These are phyloP conservation scores for Neurospora sp. DNA, from an alignment of 2,329 filamentous ascomycete species.

Conservation along the genomic window DNA sequence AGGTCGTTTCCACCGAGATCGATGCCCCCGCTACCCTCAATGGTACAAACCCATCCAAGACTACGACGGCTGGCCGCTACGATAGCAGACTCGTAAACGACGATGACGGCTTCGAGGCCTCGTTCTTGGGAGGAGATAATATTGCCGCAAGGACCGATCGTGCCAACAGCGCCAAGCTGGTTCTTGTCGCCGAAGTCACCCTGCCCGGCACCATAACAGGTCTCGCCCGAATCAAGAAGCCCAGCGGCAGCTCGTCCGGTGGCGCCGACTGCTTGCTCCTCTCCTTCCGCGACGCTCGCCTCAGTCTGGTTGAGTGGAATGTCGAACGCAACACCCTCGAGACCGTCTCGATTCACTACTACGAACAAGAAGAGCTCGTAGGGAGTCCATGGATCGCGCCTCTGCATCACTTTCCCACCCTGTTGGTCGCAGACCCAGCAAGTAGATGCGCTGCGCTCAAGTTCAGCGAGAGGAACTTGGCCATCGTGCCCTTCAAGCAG, in stretches of 20 bases:
- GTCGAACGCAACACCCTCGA: constrained; percentile 66
- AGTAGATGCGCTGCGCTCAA: constrained; percentile 91
- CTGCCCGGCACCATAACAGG: constrained; percentile 79
- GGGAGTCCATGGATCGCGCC: constrained; percentile 73
- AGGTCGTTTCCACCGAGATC: constrained; percentile 55
- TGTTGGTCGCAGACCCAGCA: constrained; percentile 78
- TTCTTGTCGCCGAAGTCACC: constrained; percentile 75
- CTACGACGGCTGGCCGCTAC: constrained; percentile 35
- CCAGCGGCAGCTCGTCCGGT: constrained; percentile 52
- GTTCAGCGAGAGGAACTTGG: constrained; percentile 80
- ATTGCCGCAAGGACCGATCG: constrained; percentile 53
- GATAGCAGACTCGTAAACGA: constrained; percentile 46
- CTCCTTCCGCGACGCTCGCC: constrained; percentile 81
- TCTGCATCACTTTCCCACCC: constrained; percentile 67
- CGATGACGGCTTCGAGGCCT: constrained; percentile 56
- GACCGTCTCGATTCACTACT: constrained; percentile 94
- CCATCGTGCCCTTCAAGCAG: constrained; percentile 88
- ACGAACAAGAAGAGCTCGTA: constrained; percentile 85
- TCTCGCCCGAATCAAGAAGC: constrained; percentile 65
- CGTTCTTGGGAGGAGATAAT: constrained; percentile 55
- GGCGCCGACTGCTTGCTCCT: constrained; percentile 78
- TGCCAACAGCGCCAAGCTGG: constrained; percentile 63
- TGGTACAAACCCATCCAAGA: constrained; percentile 15
- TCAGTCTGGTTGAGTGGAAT: constrained; percentile 92
- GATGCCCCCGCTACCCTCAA: constrained; percentile 29